A percentile compares a stretch with the other conserved stretches of the same genome.
Evolutionary conservation across 2,329 filamentous ascomycete species (phyloP).

Genomic region (Trichoderma semiorbis): DNA sequence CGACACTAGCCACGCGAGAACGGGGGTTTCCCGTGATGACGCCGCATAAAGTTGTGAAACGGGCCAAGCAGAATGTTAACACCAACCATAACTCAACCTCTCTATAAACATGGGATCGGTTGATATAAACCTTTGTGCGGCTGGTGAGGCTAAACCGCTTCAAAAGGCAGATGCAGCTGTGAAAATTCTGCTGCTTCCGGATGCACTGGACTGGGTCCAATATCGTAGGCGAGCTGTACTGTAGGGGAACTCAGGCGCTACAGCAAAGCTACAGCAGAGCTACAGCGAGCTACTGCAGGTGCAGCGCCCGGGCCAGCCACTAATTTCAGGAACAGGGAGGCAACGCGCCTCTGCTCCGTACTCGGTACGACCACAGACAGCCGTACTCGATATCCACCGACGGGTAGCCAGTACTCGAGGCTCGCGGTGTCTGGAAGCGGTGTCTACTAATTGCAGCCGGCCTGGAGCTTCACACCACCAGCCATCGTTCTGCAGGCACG

Average conservation of each 20-base stretch:
- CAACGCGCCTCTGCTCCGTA: background rate
- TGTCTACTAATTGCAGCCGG: background rate
- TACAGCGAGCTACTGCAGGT: slow-evolving; percentile 6
- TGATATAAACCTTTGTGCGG: background rate
- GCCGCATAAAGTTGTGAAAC: background rate
- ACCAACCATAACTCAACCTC: background rate
- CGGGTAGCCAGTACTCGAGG: background rate
- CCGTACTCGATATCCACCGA: background rate
- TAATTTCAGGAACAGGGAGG: slow-evolving; percentile 14
- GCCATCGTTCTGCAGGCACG: slow-evolving; percentile 9
- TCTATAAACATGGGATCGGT: background rate
- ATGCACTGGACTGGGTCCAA: background rate
- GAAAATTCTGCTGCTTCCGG: background rate
- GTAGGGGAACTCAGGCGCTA: background rate
- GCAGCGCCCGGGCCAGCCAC: background rate
- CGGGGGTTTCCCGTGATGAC: background rate
- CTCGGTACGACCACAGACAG: background rate
- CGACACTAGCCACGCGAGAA: background rate
- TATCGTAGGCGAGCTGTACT: background rate
- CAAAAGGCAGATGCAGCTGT: background rate
- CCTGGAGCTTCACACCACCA: background rate
- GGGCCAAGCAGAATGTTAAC: background rate
- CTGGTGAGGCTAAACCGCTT: background rate
- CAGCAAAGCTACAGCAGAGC: slow-evolving; percentile 4
- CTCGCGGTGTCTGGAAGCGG: background rate